phyloP scores from a whole-genome alignment of 257 asterid genomes.

The Solanum stenotomum region DNA sequence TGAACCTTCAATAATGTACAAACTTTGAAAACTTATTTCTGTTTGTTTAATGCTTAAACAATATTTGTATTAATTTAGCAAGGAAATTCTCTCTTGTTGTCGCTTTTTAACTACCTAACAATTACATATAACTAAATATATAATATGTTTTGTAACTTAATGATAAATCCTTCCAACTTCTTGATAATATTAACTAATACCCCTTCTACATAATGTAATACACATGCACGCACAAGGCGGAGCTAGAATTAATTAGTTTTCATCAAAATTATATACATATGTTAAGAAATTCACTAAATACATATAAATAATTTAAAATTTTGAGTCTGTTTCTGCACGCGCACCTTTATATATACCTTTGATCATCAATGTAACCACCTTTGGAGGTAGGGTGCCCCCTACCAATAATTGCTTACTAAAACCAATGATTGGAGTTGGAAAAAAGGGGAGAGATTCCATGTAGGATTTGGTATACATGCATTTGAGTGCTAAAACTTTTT shows the following conservation, averaged over 20 bases:
- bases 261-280: neutral
- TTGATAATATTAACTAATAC: neutral
- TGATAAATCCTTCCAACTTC: neutral
- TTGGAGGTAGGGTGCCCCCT: slow-evolving; percentile 10
- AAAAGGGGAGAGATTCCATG: neutral
- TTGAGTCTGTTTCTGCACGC: neutral
- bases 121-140: neutral
- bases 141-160: neutral
- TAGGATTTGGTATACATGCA: slow-evolving; percentile 12
- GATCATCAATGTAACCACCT: slow-evolving; percentile 4
- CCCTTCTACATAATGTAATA: neutral
- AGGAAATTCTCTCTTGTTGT: neutral
- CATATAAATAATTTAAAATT: neutral
- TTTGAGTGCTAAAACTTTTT: neutral
- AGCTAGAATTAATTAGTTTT: neutral
- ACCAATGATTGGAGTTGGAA: slow-evolving; percentile 14
- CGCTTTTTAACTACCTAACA: neutral
- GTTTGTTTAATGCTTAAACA: neutral
- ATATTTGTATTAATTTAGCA: neutral
- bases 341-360: neutral
- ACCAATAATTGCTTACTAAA: slow-evolving; percentile 16
- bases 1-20: neutral
- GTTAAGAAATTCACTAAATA: neutral
- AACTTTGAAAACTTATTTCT: neutral
- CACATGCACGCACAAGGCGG: neutral